Base-by-base conservation (phyloP, 768 basidiomycete species). In the Astraeus odoratus region DNA sequence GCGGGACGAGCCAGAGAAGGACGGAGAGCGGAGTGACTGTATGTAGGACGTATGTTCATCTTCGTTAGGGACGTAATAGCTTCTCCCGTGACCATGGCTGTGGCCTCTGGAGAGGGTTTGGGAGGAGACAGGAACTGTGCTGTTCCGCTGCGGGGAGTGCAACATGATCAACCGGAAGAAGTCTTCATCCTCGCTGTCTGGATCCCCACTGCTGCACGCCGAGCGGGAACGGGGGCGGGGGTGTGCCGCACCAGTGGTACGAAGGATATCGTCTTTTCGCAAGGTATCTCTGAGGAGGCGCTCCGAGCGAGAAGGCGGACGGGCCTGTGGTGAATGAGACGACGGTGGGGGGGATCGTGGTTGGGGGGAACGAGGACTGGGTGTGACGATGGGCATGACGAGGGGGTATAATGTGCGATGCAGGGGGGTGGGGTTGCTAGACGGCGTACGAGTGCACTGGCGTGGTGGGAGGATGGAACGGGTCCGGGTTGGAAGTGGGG, bases 271-370 rank as follows among this genome's bases (percentile, higher is more conserved):
- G 61, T 65, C 75, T 52, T 69, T 79, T 38, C 74, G 67, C 43
- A 81, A 71, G 8, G 80, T 72, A 50, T 80, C 72, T 41, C 79
- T 67, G 39, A 81, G 67, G 37, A 81, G 71, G 8, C 71, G 68
- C 53, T 80, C 75, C 4, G 76, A 78, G 44, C 76, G 69, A 27
- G 74, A 74, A 0, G 76, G 64, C 0, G 76, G 69, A 39, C 72
- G 68, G 15, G 59, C 46, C 39, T 60, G 58, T 9, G 26, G 18
- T 9, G 25, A 44, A 23, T 33, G 41, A 2, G 58, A 39, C 19
- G 38, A 51, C 47, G 19, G 16, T 35, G 18, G 43, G 18, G 40
- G 40, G 22, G n/a, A n/a, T n/a, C 3, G 46, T 26, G 4, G 55
- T 18, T 0, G 55, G 26, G 49, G 57, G 46, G 44, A 48, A 43